Percentiles rank a stretch among this genome's conserved stretches.
Evolutionary conservation across 2,329 filamentous ascomycete genomes (phyloP).

Genomic region (Ustilaginoidea virens): DNA sequence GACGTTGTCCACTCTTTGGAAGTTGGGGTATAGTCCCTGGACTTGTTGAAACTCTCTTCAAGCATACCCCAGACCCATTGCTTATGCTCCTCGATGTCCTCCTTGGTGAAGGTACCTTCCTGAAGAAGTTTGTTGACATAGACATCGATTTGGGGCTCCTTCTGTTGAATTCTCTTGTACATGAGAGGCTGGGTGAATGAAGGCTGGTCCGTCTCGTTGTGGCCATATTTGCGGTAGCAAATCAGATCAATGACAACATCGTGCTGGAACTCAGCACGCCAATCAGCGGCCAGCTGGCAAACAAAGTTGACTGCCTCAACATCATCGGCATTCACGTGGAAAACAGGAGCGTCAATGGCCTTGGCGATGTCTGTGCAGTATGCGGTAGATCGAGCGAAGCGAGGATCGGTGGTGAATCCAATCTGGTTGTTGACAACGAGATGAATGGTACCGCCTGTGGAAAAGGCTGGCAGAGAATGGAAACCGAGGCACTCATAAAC

Average conservation of each 20-base stretch:
- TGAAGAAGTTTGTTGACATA: constrained; percentile 84
- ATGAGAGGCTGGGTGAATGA: constrained; percentile 99
- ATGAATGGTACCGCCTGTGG: constrained; percentile 93
- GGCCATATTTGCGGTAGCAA: constrained; percentile 97
- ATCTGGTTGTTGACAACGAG: constrained; percentile 99
- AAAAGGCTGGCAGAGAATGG: constrained; percentile 89
- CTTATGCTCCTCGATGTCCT: constrained; percentile 97
- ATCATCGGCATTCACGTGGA: constrained; percentile 98
- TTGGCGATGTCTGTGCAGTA: constrained; percentile 99
- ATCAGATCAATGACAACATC: constrained; percentile 97
- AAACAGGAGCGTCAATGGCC: constrained; percentile 93
- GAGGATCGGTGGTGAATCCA: constrained; percentile 96
- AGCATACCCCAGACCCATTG: constrained; percentile 99
- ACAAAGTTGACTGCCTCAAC: constrained; percentile 98
- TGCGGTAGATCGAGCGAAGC: constrained; percentile 90
- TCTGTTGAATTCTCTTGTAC: constrained; percentile 92
- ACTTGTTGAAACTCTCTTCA: constrained; percentile 91
- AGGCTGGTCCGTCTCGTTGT: constrained; percentile 99
- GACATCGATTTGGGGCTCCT: constrained; percentile 73
- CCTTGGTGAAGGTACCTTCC: constrained; percentile 91
- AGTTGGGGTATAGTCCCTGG: constrained; percentile 92
- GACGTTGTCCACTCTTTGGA: constrained; percentile 98
- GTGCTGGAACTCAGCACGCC: constrained; percentile 96
- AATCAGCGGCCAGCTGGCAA: constrained; percentile 91
- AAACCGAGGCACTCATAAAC: constrained; percentile 99